A percentile compares a stretch with the other conserved stretches of the same genome.
phyloP scores from a whole-genome alignment of 306 rosid species.

The Trifolium fragiferum region DNA sequence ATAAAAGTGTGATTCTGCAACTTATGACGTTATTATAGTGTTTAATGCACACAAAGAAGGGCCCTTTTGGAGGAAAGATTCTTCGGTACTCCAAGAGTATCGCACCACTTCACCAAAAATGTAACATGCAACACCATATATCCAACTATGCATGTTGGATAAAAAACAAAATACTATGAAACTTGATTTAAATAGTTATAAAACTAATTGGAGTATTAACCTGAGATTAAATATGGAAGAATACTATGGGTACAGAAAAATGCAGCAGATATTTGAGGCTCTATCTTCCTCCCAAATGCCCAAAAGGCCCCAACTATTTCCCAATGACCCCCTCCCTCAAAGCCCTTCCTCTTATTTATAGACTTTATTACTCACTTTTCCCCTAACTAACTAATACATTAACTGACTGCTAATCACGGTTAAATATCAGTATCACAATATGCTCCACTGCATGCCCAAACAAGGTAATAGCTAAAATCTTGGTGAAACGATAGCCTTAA shows the following conservation, averaged over 20 bases:
- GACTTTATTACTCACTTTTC: neutral
- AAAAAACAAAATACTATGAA: neutral
- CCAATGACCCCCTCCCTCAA: neutral
- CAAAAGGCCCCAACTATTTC: neutral
- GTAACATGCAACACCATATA: neutral
- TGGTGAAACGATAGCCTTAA: slow-evolving; percentile 18
- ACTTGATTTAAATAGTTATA: neutral
- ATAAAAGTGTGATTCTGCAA: slow-evolving; percentile 31
- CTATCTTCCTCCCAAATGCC: neutral
- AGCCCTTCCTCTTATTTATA: neutral
- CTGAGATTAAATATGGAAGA: neutral
- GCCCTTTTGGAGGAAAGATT: slow-evolving; percentile 14
- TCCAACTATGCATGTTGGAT: neutral
- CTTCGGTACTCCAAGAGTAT: neutral
- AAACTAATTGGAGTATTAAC: neutral
- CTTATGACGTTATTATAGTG: slow-evolving; percentile 21
- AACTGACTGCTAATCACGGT: neutral
- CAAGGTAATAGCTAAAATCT: slow-evolving; percentile 1
- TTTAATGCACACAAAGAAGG: slow-evolving; percentile 20
- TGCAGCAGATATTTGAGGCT: neutral
- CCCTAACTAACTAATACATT: neutral
- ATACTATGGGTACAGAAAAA: neutral
- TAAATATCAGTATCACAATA: slow-evolving; percentile 19
- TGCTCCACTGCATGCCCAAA: neutral
- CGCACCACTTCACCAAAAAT: slow-evolving; percentile 11